These are phyloP conservation scores for Camellia lanceoleosa DNA, from an alignment of 148 eudicot species.

Conservation along the genomic window DNA sequence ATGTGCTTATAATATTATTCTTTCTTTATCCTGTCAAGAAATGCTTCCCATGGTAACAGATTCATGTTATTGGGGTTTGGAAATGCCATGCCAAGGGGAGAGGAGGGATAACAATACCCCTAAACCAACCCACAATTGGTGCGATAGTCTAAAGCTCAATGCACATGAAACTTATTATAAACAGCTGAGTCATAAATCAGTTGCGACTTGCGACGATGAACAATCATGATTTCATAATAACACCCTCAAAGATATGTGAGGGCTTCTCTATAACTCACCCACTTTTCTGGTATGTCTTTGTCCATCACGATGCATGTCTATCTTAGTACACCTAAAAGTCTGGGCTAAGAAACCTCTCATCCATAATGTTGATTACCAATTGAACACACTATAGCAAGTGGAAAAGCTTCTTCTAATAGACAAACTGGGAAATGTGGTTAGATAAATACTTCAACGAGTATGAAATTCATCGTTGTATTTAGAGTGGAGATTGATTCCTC, in stretches of 20 bases:
- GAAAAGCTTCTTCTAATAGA: not conserved
- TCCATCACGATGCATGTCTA: not conserved
- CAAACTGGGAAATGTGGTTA: not conserved
- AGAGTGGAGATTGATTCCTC: not conserved
- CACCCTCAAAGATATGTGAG: too few relatives aligned
- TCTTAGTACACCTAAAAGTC: not conserved
- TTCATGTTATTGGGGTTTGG: not conserved
- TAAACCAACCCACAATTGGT: too few relatives aligned
- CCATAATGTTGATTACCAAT: not conserved
- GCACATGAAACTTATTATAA: not conserved
- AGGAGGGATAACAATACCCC: not conserved
- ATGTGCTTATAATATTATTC: too few relatives aligned
- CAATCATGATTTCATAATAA: too few relatives aligned
- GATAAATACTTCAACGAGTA: not conserved
- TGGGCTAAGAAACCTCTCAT: not conserved
- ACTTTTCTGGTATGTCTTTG: too few relatives aligned
- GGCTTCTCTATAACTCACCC: too few relatives aligned
- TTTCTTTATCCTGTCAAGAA: too few relatives aligned
- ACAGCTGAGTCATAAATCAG: too few relatives aligned
- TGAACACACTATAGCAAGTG: not conserved
- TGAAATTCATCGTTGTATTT: not conserved
- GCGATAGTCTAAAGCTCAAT: not conserved
- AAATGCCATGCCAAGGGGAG: not conserved
- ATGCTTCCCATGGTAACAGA: not conserved
- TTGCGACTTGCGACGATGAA: too few relatives aligned